These are phyloP conservation scores for Fusarium napiforme DNA, from an alignment of 2,329 filamentous ascomycete genomes.

Conservation along the genomic window DNA sequence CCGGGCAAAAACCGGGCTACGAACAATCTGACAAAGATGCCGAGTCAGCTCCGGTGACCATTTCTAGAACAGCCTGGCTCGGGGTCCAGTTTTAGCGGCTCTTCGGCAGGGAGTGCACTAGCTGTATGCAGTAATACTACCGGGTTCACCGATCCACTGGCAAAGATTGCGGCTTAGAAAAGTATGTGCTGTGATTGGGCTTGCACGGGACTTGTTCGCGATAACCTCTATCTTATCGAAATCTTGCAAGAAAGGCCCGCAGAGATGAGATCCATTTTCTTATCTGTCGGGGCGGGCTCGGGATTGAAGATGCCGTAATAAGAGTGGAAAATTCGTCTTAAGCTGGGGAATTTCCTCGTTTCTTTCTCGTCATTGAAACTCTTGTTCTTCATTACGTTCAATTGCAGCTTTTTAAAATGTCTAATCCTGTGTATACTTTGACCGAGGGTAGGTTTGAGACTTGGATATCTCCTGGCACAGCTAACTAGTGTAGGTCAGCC, in stretches of 20 bases:
- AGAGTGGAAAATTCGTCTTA: neutral
- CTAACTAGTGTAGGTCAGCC: conserved; percentile 4
- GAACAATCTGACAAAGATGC: neutral
- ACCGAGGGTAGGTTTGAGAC: neutral
- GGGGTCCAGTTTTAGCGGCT: conserved; percentile 8
- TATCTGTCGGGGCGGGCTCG: conserved; percentile 11
- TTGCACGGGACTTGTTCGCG: neutral
- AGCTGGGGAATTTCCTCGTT: neutral
- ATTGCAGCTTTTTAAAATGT: neutral
- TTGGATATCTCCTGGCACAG: rapidly evolving
- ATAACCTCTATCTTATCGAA: conserved; percentile 8
- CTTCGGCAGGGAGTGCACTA: neutral
- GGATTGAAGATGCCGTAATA: neutral
- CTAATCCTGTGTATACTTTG: conserved; percentile 13
- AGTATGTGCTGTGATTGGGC: neutral
- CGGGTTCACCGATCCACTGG: neutral
- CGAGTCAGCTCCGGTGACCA: neutral
- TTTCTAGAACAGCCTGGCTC: neutral
- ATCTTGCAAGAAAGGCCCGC: neutral
- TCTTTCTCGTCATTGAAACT: neutral
- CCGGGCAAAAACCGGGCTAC: neutral
- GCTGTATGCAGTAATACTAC: neutral
- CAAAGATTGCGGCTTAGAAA: conserved; percentile 4
- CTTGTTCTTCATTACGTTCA: too few species aligned
- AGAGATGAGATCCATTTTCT: neutral